Evolutionary conservation across 805 yeast species (phyloP).

Genomic region (Sugiyamaella smithiae): DNA sequence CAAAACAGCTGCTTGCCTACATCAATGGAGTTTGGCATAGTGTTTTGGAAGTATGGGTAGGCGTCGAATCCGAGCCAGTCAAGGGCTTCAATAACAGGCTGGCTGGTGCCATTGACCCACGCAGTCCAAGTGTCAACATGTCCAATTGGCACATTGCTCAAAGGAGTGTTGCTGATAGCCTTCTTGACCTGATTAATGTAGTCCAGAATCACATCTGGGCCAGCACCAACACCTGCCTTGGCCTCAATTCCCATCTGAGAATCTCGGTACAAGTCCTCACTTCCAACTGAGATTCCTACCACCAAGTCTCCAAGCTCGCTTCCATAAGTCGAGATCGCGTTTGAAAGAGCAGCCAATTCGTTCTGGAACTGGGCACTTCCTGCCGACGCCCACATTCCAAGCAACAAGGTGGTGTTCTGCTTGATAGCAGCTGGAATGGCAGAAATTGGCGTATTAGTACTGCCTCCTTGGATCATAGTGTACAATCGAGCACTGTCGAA

Average conservation of each 20-base stretch:
- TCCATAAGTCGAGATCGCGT: slow-evolving; percentile 22
- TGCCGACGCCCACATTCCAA: slow-evolving; percentile 25
- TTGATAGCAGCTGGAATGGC: slow-evolving; percentile 25
- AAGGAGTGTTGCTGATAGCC: slow-evolving; percentile 64
- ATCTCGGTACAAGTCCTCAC: slow-evolving; percentile 82
- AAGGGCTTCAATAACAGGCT: slow-evolving; percentile 63
- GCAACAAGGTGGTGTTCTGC: slow-evolving; percentile 20
- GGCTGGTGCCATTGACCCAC: slow-evolving; percentile 67
- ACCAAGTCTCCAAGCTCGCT: slow-evolving; percentile 34
- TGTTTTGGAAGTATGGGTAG: slow-evolving; percentile 91
- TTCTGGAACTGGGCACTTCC: slow-evolving; percentile 20
- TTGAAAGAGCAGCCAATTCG: slow-evolving; percentile 20
- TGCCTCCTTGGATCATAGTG: slow-evolving; percentile 26
- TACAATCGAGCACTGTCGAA: slow-evolving; percentile 24
- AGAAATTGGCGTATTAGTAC: slow-evolving; percentile 20
- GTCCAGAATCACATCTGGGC: slow-evolving; percentile 54
- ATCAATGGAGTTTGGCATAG: slow-evolving; percentile 71
- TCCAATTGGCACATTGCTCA: slow-evolving; percentile 66
- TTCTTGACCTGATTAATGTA: slow-evolving; percentile 58
- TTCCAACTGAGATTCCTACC: slow-evolving; percentile 75
- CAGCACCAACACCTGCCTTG: slow-evolving; percentile 61
- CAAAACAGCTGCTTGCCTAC: slow-evolving; percentile 88
- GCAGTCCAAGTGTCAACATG: slow-evolving; percentile 90
- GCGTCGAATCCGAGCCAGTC: slow-evolving; percentile 84
- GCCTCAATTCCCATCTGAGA: slow-evolving; percentile 49